A percentile compares a stretch with the other conserved stretches of the same genome.
Conservation (phyloP, 1,139 yeast species). For the Scheffersomyces stambukii region DNA sequence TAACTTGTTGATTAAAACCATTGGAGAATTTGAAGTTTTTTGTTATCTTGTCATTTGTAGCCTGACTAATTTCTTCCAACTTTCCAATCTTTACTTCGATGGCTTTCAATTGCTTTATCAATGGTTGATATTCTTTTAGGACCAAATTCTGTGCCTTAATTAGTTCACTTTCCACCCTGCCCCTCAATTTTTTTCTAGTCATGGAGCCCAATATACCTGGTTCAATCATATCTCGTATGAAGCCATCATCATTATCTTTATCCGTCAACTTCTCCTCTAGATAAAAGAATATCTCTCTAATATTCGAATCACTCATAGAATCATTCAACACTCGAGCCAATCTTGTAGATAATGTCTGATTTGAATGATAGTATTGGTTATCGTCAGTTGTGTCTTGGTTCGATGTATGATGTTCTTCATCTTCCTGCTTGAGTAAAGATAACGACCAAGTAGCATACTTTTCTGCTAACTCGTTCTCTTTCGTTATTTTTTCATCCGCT, state of each 20-base stretch:
- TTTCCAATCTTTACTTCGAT: slow-evolving; percentile 37
- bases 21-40: slow-evolving; percentile 18
- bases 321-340: slow-evolving; percentile 49
- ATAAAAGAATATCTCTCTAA: slow-evolving; percentile 44
- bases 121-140: slow-evolving; percentile 60
- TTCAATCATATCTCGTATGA: slow-evolving; percentile 36
- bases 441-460: slow-evolving; percentile 37
- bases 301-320: slow-evolving; percentile 43
- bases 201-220: slow-evolving; percentile 57
- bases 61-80: slow-evolving; percentile 30
- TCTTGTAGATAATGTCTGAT: slow-evolving; percentile 36
- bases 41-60: slow-evolving; percentile 36
- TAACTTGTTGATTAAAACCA: slow-evolving; percentile 33
- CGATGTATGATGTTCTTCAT: not conserved
- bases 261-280: slow-evolving; percentile 36
- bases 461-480: slow-evolving; percentile 23
- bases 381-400: slow-evolving; percentile 1
- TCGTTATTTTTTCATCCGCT: slow-evolving; percentile 7
- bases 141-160: slow-evolving; percentile 56
- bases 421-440: slow-evolving; percentile 16
- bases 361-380: not conserved
- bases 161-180: slow-evolving; percentile 69
- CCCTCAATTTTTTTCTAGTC: slow-evolving; percentile 55
- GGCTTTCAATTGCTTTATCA: slow-evolving; percentile 43
- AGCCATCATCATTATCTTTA: slow-evolving; percentile 24